Base-by-base conservation (phyloP, 306 rosid genomes). In the Fragaria nilgerrensis region DNA sequence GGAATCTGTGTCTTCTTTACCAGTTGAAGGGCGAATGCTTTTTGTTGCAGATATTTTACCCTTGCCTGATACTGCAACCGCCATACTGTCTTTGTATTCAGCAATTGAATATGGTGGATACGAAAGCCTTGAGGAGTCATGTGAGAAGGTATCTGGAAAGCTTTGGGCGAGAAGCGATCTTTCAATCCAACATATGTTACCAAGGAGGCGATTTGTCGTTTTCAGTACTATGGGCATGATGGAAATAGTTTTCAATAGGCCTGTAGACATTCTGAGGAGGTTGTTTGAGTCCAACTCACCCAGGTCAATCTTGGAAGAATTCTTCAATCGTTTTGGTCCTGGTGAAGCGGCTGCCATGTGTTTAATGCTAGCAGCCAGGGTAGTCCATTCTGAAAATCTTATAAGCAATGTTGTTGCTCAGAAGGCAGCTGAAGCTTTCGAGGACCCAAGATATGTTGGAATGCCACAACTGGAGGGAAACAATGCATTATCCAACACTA, bases 301-400 rank as follows among this genome's bases (percentile, higher is more conserved):
- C 44, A 85, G 97, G 86, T 86, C 99, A 59, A 86, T 89, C 71
- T 86, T 95, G 81, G 99, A 95, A 84, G 97, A 95, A 79, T 95
- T 95, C 90, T 95, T 95, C 76, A 90, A 85, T 87, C 93, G 97
- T 64, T 95, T 90, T 88, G 97, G 99, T 63, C 89, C 96, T 23
- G 97, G 99, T 20, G 99, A 95, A 86, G 97, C 97, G 64, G 96
- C 97, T 83, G 92, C 97, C 17, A 95, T 92, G 99, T 95, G 97
- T 85, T 81, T 95, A 80, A 92, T 95, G 93, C 88, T 95, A 58
- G 97, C 99, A 72, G 91, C 97, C 43, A 88, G 92, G 82, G 83
- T 88, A 79, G 89, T 89, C 50, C 92, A 93, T 82, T 87, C 94
- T 52, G 99, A 95, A 87, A 88, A 87, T 83, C 80, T 90, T 85